phyloP scores from a whole-genome alignment of 495 filamentous ascomycete species.

The Amorphotheca resinae region DNA sequence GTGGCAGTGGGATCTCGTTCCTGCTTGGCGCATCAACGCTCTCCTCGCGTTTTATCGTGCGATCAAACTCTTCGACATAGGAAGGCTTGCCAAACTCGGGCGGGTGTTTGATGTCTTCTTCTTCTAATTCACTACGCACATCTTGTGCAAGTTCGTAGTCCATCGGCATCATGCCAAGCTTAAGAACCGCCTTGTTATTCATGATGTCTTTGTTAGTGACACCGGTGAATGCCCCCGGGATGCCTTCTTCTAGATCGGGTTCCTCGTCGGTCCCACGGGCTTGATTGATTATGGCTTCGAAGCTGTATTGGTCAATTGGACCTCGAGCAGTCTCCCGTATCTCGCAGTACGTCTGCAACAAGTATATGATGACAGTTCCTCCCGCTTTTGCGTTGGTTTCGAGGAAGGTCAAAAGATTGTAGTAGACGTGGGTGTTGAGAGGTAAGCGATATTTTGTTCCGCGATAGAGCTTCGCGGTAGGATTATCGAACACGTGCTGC shows the following conservation, averaged over 20 bases:
- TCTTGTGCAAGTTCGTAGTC: conserved; percentile 68
- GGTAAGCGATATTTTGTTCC: conserved; percentile 79
- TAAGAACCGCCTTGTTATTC: conserved; percentile 43
- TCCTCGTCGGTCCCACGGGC: conserved; percentile 42
- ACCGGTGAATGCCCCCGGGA: conserved; percentile 80
- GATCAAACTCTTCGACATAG: conserved; percentile 67
- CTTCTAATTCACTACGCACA: conserved; percentile 68
- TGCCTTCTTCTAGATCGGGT: conserved; percentile 77
- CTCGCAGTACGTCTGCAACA: conserved; percentile 62
- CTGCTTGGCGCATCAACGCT: conserved; percentile 70
- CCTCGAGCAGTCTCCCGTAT: conserved; percentile 64
- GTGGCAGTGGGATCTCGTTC: conserved; percentile 68
- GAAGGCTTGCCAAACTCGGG: conserved; percentile 47
- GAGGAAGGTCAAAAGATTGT: conserved; percentile 73
- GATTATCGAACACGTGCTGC: conserved; percentile 61
- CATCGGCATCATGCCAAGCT: conserved; percentile 67
- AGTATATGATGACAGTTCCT: conserved; percentile 57
- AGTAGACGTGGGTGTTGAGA: conserved; percentile 65
- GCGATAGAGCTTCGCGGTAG: conserved; percentile 61
- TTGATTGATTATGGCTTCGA: conserved; percentile 66
- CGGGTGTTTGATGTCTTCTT: conserved; percentile 61
- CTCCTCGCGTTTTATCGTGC: conserved; percentile 77
- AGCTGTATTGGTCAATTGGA: conserved; percentile 63
- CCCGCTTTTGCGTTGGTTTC: conserved; percentile 72
- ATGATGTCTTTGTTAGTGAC: conserved; percentile 62